Evolutionary conservation across 2,329 filamentous ascomycete genomes (phyloP).

Genomic region (Tolypocladium guangdongense): DNA sequence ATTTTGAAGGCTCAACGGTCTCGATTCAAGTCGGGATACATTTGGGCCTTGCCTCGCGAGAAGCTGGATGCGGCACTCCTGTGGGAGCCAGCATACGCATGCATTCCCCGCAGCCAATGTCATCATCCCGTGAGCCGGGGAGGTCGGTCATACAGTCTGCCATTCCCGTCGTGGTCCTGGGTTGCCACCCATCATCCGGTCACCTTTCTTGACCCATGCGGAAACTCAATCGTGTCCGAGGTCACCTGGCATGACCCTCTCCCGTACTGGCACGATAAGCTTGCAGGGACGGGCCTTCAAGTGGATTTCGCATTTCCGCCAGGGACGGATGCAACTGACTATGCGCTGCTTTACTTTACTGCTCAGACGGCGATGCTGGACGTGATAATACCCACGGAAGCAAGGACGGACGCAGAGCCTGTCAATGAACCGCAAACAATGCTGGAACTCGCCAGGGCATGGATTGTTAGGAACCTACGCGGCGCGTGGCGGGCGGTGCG

Average conservation of each 20-base stretch:
- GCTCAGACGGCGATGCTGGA: neutral
- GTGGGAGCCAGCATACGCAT: neutral
- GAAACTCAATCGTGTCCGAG: neutral
- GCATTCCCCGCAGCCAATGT: neutral
- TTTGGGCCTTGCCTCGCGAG: neutral
- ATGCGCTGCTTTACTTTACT: neutral
- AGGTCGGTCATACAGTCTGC: neutral
- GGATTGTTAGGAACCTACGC: neutral
- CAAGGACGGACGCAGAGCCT: neutral
- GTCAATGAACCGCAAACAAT: neutral
- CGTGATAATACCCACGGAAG: neutral
- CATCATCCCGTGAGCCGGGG: neutral
- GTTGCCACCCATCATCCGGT: neutral
- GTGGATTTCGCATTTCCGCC: neutral
- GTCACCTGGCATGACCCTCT: neutral
- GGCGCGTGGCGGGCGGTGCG: neutral
- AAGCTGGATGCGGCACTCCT: neutral
- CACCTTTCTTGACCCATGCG: neutral
- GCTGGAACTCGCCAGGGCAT: no score
- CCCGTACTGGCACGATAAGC: no score
- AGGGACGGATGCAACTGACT: neutral
- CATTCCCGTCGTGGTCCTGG: neutral
- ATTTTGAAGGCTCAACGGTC: neutral
- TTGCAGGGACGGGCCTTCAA: neutral
- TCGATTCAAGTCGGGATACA: neutral